Base-by-base conservation (phyloP, 169 alveolate genomes). In the Plasmodium gallinaceum region DNA sequence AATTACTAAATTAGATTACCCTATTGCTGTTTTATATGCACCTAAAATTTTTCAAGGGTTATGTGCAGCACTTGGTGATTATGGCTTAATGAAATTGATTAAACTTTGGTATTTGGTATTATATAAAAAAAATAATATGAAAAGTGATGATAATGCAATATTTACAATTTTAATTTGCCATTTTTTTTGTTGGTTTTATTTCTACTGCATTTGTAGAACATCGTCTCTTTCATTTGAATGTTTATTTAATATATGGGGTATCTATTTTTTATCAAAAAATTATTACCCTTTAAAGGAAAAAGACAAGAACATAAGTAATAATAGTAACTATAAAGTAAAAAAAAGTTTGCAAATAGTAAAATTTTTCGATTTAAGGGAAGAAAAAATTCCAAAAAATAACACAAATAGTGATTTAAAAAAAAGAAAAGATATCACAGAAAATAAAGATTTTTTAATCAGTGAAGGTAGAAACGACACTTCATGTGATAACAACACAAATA, bases 61-160 rank as follows among this genome's bases (percentile, higher is more conserved):
- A 52, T 88, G 92, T 66, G 96, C 93, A 24, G 89, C 80, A 32
- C 78, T 93, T 24, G 83, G 94, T 32, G 95, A 93, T 88, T 76
- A 76, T 24, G 92, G 94, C 16, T 46, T 90, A 12, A n/a, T 72
- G 58, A 72, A 89, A 64, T 72, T 92, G 61, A 45, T 80, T n/a
- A 51, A 24, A 24, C 72, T 37, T 66, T 80, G 89, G 88, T 86
- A 60, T 87, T n/a, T 22, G 45, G 52, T 22, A 39, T 69, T 65
- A 48, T 51, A 64, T 52, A 61, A 71, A 46, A 39, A 39, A 7
- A 54, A 52, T 22, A n/a, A 64, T 22, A 18, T 26, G 18, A n/a
- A 32, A n/a, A 16, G 61, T 39, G 45, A 22, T 0, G 10, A 22
- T 39, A n/a, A 66, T 66, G 8, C 5, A 54, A 64, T 83, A 5